Base-by-base conservation (phyloP, 2,329 filamentous ascomycete genomes). In the Fulvia fulva region DNA sequence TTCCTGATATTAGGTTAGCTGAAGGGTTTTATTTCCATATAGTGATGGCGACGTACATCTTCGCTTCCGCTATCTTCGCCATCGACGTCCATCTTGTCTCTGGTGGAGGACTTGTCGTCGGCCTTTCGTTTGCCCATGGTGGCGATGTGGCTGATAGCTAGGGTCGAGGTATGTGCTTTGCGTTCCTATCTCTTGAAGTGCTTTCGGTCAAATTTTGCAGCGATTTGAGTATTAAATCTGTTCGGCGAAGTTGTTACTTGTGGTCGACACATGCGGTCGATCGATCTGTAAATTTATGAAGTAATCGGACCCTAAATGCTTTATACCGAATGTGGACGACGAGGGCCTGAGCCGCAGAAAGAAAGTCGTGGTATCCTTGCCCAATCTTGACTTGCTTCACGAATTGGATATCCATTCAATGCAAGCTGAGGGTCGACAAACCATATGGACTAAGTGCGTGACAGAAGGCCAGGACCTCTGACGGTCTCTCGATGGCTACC, bases 1-100 rank as follows among this genome's bases (percentile, higher is more conserved):
- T 70, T 96, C 90, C 90, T 96, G 59, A 14, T 41, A 51, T 53
- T 37, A 2, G n/a, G 7, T 57, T n/a, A 65, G 26, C 62, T 25
- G 14, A n/a, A 16, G 34, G 28, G n/a, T 12, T 53, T 58, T n/a
- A 11, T 14, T 46, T 2, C 1, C 21, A n/a, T n/a, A n/a, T n/a
- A n/a, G n/a, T n/a, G 30, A 14, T 3, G 28, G 9, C 32, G 25
- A 67, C 68, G 52, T 71, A 69, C 71, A 56, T 72, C 68, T 45
- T 71, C 71, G 55, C 60, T 66, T 56, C 64, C 65, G 59, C 67
- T 70, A 30, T 71, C 71, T 21, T 73, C 69, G 59, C 65, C 69
- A 45, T 71, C 69, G 43, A 71, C 67, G 26, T 73, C 71, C 63
- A 77, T 75, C 65, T 76, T 73, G 43, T 71, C 73, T 54, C 75